Conservation (phyloP, 108 stramenopile genomes). For the Fragilariopsis cylindrus region DNA sequence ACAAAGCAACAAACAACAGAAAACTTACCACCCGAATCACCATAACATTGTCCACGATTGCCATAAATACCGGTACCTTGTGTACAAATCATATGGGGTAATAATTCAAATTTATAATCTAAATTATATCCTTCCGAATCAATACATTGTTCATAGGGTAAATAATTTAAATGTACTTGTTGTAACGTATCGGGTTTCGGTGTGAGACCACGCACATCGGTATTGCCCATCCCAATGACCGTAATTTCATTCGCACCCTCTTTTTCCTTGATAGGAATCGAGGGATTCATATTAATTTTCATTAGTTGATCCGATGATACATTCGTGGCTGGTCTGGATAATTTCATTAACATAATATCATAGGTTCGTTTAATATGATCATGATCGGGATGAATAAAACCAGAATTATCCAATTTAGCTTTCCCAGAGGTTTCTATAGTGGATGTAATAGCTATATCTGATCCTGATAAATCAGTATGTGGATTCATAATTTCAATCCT, state of each 20-base stretch:
- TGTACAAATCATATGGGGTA: conserved; percentile 15
- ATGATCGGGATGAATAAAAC: conserved; percentile 14
- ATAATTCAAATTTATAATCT: conserved; percentile 9
- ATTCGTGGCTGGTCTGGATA: not conserved
- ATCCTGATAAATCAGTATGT: no score
- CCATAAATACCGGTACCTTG: conserved; percentile 1
- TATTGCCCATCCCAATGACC: conserved; percentile 14
- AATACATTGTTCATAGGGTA: conserved; percentile 14
- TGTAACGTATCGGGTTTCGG: conserved; percentile 6
- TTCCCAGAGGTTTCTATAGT: not conserved
- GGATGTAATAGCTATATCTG: no score
- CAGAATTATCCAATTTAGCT: not conserved
- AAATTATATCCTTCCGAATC: not conserved
- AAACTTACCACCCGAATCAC: conserved; percentile 18
- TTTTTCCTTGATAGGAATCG: not conserved
- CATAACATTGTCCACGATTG: conserved; percentile 13
- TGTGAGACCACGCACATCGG: not conserved
- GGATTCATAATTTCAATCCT: conserved; percentile 17
- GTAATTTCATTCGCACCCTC: conserved; percentile 10
- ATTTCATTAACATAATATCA: conserved; percentile 16
- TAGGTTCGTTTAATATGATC: not conserved
- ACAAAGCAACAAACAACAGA: no score
- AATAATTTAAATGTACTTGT: conserved; percentile 11
- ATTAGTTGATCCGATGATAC: not conserved
- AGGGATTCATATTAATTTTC: not conserved